Evolutionary conservation across 805 yeast genomes (phyloP).

Genomic region (Metschnikowia henanensis): DNA sequence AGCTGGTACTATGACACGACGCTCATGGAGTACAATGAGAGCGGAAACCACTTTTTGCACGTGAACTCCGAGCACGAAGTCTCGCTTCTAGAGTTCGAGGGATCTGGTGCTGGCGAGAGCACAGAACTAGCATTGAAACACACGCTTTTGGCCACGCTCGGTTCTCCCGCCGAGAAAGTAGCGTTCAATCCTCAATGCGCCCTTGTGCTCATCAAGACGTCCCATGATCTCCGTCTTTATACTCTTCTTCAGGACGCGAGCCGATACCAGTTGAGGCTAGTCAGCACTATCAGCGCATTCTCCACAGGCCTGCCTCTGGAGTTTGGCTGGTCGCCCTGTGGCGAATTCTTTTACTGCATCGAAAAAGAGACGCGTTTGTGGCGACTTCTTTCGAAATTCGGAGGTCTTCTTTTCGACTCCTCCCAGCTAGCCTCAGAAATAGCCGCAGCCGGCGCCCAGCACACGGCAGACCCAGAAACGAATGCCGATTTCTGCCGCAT

Average conservation of each 20-base stretch:
- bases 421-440: conserved; percentile 3
- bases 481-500: conserved; percentile 25
- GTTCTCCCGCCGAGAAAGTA: conserved; percentile 4
- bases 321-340: conserved; percentile 37
- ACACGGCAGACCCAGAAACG: not conserved
- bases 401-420: conserved; percentile 31
- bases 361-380: conserved; percentile 25
- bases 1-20: conserved; percentile 29
- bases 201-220: conserved; percentile 10
- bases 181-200: conserved; percentile 18
- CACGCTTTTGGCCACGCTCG: conserved; percentile 8
- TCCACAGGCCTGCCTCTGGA: not conserved
- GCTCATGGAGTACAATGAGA: conserved; percentile 26
- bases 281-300: not conserved
- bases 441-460: not conserved
- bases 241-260: not conserved
- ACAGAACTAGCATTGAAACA: conserved; percentile 1
- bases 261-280: conserved; percentile 1
- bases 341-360: conserved; percentile 29
- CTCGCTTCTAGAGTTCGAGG: conserved; percentile 22
- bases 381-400: conserved; percentile 36
- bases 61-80: conserved; percentile 26
- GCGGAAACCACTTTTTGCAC: conserved; percentile 29
- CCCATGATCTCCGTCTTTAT: not conserved
- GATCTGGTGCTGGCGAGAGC: conserved; percentile 3